A percentile compares a stretch with the other conserved stretches of the same genome.
These are phyloP conservation scores for Umbelopsis isabellina DNA, from an alignment of 192 early-diverging fungal species.

Conservation along the genomic window DNA sequence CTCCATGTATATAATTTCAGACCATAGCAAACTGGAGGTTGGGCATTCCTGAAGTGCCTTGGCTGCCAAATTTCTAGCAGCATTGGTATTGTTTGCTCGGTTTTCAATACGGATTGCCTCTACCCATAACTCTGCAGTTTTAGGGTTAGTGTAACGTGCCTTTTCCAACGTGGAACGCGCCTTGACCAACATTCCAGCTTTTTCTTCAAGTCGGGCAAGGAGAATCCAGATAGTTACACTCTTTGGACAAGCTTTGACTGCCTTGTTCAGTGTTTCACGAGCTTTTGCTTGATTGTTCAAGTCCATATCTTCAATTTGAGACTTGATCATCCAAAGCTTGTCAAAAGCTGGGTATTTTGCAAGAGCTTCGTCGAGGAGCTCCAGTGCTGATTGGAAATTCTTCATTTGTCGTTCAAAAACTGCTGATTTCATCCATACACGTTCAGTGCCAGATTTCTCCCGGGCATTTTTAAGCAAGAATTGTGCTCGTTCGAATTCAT, in stretches of 20 bases:
- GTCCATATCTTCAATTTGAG: constrained; percentile 71
- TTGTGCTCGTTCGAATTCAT: constrained; percentile 77
- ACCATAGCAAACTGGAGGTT: constrained; percentile 82
- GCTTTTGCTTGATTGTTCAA: constrained; percentile 64
- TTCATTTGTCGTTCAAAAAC: constrained; percentile 82
- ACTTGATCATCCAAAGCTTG: constrained; percentile 96
- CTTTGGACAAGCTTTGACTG: constrained; percentile 77
- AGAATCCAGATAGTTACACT: constrained; percentile 81
- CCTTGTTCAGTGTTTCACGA: constrained; percentile 70
- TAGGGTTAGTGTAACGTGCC: constrained; percentile 83
- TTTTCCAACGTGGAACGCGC: constrained; percentile 86
- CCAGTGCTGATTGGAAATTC: constrained; percentile 65
- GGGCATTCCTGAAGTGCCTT: constrained; percentile 96
- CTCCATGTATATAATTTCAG: constrained; percentile 85
- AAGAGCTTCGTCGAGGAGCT: constrained; percentile 67
- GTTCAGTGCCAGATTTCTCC: constrained; percentile 71
- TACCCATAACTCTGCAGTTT: constrained; percentile 81
- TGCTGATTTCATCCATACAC: constrained; percentile 96
- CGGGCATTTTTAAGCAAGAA: constrained; percentile 76
- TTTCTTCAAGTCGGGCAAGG: constrained; percentile 80
- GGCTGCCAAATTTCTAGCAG: constrained; percentile 75
- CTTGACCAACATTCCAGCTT: constrained; percentile 62
- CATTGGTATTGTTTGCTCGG: constrained; percentile 69
- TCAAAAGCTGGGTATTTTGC: constrained; percentile 72
- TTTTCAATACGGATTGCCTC: constrained; percentile 82